A percentile compares a stretch with the other conserved stretches of the same genome.
These are phyloP conservation scores for Cryphonectria radicalis DNA, from an alignment of 2,329 filamentous ascomycete genomes.

Conservation along the genomic window DNA sequence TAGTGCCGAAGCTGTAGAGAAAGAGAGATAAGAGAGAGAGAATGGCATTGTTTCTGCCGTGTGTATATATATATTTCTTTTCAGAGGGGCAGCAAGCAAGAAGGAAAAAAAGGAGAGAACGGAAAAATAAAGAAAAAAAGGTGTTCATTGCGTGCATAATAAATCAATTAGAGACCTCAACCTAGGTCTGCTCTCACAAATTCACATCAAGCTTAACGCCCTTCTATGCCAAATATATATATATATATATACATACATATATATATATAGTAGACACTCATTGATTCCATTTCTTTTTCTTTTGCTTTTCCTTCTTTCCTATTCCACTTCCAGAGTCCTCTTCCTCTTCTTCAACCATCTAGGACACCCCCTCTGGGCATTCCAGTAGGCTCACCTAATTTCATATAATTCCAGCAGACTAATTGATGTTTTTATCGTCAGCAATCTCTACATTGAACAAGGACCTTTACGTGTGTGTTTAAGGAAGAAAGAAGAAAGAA, in stretches of 20 bases:
- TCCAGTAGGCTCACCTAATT: conserved; percentile 42
- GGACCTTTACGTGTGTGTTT: not conserved
- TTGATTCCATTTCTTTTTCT: not conserved
- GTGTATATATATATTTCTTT: not conserved
- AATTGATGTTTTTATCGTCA: not conserved
- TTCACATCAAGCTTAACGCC: too few species aligned
- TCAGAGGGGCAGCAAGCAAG: too few species aligned
- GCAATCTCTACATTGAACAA: not conserved
- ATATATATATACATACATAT: too few species aligned
- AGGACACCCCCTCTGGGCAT: not conserved
- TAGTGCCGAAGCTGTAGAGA: conserved; percentile 57
- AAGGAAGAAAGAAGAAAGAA: not conserved
- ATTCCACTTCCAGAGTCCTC: not conserved
- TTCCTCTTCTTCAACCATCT: not conserved
- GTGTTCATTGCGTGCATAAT: not conserved
- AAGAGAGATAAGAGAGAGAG: not conserved
- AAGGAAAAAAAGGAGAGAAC: too few species aligned
- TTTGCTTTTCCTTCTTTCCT: not conserved
- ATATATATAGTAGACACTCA: not conserved
- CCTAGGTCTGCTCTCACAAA: too few species aligned
- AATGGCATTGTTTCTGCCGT: too few species aligned
- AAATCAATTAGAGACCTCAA: not conserved
- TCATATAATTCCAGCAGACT: conserved; percentile 62
- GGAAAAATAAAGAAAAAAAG: not conserved
- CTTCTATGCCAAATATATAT: not conserved